These are phyloP conservation scores for Solanum dulcamara DNA, from an alignment of 257 asterid species.

Conservation along the genomic window DNA sequence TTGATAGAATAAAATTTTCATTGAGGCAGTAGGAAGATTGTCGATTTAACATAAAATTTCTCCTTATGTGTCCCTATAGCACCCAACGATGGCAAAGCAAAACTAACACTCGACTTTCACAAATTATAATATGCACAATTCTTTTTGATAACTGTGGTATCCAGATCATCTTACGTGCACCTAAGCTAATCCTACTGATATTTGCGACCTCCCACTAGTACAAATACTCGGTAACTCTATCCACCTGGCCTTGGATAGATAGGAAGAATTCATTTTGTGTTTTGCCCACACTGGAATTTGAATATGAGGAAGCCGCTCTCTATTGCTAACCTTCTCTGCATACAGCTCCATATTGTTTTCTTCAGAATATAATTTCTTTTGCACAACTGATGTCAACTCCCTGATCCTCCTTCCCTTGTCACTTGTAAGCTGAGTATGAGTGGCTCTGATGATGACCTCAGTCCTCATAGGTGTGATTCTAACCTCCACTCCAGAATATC, in stretches of 20 bases:
- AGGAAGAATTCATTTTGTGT: background rate
- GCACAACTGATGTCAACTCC: slow-evolving; percentile 37
- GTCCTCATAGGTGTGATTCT: slow-evolving; percentile 44
- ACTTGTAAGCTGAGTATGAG: slow-evolving; percentile 35
- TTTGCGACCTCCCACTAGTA: background rate
- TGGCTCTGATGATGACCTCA: slow-evolving; percentile 38
- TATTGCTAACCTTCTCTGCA: too few relatives aligned
- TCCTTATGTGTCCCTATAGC: background rate
- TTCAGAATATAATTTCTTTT: slow-evolving; percentile 34
- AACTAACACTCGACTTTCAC: background rate
- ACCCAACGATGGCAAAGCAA: background rate
- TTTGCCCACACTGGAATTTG: background rate
- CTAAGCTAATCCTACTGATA: background rate
- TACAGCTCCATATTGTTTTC: slow-evolving; percentile 42
- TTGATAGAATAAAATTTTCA: background rate
- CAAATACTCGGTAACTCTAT: background rate
- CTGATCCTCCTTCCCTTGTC: slow-evolving; percentile 44
- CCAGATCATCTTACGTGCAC: background rate
- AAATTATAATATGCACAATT: background rate
- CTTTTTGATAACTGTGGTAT: background rate
- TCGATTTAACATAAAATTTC: background rate
- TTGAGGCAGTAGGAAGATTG: background rate
- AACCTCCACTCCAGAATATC: slow-evolving; percentile 49
- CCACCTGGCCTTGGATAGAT: background rate
- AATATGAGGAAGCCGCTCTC: too few relatives aligned